Evolutionary conservation across 306 rosid genomes (phyloP).

Genomic region (Fragaria nilgerrensis): DNA sequence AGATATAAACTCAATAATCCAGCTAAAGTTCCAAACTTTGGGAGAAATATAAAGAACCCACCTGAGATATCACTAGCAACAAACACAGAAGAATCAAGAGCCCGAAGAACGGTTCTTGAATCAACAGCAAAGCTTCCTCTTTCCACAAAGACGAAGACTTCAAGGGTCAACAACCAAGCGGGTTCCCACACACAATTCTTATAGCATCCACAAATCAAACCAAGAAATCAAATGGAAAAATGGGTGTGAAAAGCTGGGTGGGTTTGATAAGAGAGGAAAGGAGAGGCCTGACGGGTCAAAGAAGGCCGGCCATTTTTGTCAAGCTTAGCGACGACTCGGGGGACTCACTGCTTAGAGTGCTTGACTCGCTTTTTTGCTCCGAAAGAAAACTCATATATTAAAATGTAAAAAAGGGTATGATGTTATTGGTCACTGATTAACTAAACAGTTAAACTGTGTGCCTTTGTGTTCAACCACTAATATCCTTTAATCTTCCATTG

Average conservation of each 20-base stretch:
- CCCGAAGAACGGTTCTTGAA: slow-evolving; percentile 17
- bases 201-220: not conserved
- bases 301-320: slow-evolving; percentile 38
- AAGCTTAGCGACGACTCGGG: slow-evolving; percentile 35
- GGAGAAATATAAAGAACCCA: slow-evolving; percentile 21
- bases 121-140: slow-evolving; percentile 10
- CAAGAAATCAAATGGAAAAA: not conserved
- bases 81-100: slow-evolving; percentile 9
- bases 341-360: not conserved
- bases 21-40: not conserved
- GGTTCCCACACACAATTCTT: not conserved
- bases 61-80: slow-evolving; percentile 26
- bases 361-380: too few relatives aligned
- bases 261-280: not conserved
- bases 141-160: slow-evolving; percentile 16
- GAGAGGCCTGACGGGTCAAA: slow-evolving; percentile 28
- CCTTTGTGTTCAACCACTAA: not conserved
- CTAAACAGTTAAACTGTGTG: not conserved
- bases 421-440: not conserved
- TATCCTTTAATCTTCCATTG: not conserved
- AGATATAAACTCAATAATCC: not conserved
- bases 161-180: slow-evolving; percentile 6
- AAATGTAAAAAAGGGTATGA: not conserved
- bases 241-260: slow-evolving; percentile 25
- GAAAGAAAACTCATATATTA: too few relatives aligned